Evolutionary conservation across 345 rosid species (phyloP).

Genomic region (Citrus unshiu): DNA sequence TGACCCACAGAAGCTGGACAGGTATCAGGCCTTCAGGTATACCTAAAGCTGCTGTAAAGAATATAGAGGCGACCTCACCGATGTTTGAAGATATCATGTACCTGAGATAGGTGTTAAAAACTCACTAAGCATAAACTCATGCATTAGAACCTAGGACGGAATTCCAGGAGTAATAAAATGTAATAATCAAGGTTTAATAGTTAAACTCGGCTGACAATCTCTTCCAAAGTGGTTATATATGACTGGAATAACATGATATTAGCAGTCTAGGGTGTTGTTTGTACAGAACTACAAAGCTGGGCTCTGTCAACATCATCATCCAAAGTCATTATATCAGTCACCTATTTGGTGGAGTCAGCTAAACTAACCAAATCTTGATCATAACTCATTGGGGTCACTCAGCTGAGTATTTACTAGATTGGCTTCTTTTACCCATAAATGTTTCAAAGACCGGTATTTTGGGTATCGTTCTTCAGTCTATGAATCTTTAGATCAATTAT

Average conservation of each 20-base stretch:
- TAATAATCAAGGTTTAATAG: background rate
- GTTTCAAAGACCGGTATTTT: background rate
- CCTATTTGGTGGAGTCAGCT: background rate
- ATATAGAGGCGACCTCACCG: slow-evolving; percentile 77
- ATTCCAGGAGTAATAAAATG: background rate
- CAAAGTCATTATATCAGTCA: background rate
- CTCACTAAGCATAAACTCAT: background rate
- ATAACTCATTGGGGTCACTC: background rate
- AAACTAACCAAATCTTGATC: background rate
- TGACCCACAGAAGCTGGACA: slow-evolving; percentile 84
- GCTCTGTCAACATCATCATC: background rate
- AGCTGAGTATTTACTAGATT: background rate
- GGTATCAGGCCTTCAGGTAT: slow-evolving; percentile 80
- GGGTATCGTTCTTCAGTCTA: no score
- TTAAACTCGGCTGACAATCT: background rate
- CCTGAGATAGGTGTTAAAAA: slow-evolving; percentile 30
- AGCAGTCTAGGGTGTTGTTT: background rate
- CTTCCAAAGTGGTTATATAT: background rate
- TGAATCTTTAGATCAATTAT: no score
- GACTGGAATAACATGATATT: background rate
- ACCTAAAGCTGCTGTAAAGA: slow-evolving; percentile 71
- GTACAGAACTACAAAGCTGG: background rate
- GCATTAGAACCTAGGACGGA: background rate
- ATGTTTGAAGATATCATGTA: slow-evolving; percentile 85
- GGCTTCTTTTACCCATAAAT: background rate